Percentiles rank a stretch among this genome's conserved stretches.
These are phyloP conservation scores for Geosmithia morbida DNA, from an alignment of 2,329 filamentous ascomycete genomes.

Conservation along the genomic window DNA sequence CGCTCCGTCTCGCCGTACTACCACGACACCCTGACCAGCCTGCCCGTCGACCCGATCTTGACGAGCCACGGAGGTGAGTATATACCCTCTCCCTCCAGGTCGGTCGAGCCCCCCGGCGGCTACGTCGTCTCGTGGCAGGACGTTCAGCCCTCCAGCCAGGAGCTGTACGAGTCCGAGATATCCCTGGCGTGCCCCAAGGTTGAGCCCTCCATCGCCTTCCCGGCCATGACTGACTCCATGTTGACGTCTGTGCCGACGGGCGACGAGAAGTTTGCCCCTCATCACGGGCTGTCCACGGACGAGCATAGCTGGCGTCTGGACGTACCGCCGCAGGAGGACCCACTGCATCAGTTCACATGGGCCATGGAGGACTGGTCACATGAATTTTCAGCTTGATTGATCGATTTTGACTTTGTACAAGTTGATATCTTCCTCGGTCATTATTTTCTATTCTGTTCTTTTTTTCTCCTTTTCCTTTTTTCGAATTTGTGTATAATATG, in stretches of 20 bases:
- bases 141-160: background rate
- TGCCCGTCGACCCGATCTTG: constrained; percentile 1
- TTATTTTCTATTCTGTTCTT: background rate
- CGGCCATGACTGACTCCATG: background rate
- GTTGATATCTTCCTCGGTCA: background rate
- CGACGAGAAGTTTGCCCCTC: background rate
- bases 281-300: background rate
- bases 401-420: background rate
- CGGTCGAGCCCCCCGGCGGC: background rate
- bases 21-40: background rate
- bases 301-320: constrained; percentile 1
- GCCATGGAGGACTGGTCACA: background rate
- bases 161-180: background rate
- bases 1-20: background rate
- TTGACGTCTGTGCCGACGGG: background rate
- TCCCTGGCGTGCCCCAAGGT: background rate
- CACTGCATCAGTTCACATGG: background rate
- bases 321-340: background rate
- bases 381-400: background rate
- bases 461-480: background rate
- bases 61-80: background rate
- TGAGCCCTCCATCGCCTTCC: too few relatives aligned
- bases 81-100: background rate
- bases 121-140: background rate
- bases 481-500: too few relatives aligned